Percentiles rank a stretch among this genome's conserved stretches.
These are phyloP conservation scores for Parmelia sp. DNA, from an alignment of 495 filamentous ascomycete genomes.

Conservation along the genomic window DNA sequence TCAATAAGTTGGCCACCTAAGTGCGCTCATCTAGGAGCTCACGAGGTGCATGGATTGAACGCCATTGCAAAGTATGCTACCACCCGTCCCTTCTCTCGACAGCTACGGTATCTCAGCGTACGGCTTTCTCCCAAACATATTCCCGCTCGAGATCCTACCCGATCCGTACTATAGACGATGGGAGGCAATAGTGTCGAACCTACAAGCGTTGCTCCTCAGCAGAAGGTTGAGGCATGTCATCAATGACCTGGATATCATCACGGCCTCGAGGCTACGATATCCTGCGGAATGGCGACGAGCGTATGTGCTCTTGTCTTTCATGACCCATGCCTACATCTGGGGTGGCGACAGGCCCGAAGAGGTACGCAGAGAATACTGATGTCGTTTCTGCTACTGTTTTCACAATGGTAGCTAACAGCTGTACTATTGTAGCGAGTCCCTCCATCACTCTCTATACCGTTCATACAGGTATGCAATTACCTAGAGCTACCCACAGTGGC, in stretches of 20 bases:
- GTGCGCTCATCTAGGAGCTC: background rate
- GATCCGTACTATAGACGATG: slow-evolving; percentile 89
- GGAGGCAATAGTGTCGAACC: slow-evolving; percentile 75
- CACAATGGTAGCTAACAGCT: background rate
- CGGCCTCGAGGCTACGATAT: slow-evolving; percentile 67
- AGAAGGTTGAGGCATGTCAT: slow-evolving; percentile 70
- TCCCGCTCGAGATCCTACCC: slow-evolving; percentile 73
- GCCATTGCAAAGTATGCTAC: slow-evolving; percentile 55
- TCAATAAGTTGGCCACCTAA: background rate
- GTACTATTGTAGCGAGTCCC: slow-evolving; percentile 59
- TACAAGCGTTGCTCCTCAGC: slow-evolving; percentile 82
- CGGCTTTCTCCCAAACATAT: slow-evolving; percentile 81
- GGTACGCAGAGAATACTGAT: slow-evolving; percentile 38
- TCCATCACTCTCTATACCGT: slow-evolving; percentile 73
- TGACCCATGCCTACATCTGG: slow-evolving; percentile 93
- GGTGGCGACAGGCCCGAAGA: slow-evolving; percentile 75
- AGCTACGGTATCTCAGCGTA: slow-evolving; percentile 86
- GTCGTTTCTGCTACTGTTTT: background rate
- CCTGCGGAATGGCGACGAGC: slow-evolving; percentile 89
- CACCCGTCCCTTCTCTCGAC: slow-evolving; percentile 66
- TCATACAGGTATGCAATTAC: slow-evolving; percentile 67
- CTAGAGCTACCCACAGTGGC: slow-evolving; percentile 90
- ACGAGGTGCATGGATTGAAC: background rate
- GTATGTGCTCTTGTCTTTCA: slow-evolving; percentile 79
- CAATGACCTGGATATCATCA: slow-evolving; percentile 72